Evolutionary conservation across 352 stramenopile species (phyloP).

Genomic region (Phytophthora constricta): DNA sequence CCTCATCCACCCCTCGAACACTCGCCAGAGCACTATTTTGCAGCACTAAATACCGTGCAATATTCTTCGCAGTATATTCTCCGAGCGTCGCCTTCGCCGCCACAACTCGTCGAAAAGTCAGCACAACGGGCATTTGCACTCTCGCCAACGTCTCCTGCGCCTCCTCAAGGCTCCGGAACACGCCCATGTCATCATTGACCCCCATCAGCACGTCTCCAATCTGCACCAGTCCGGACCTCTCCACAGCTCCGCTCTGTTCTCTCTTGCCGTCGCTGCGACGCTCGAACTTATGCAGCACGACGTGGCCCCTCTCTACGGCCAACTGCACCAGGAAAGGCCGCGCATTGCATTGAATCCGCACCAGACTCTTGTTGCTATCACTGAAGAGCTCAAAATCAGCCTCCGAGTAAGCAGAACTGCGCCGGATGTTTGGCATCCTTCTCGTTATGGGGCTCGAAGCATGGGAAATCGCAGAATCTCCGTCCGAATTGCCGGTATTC

Average conservation of each 20-base stretch:
- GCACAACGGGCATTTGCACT: conserved; percentile 48
- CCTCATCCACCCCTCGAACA: conserved; percentile 44
- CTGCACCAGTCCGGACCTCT: conserved; percentile 50
- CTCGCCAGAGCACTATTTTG: conserved; percentile 45
- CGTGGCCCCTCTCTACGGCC: conserved; percentile 40
- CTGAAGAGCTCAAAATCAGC: conserved; percentile 16
- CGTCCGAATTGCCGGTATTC: conserved; percentile 8
- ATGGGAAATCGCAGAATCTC: conserved; percentile 20
- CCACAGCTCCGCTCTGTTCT: conserved; percentile 41
- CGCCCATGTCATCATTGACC: conserved; percentile 58
- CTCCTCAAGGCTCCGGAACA: conserved; percentile 52
- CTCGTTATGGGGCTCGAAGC: conserved; percentile 9
- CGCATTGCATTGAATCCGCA: conserved; percentile 52
- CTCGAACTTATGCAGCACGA: conserved; percentile 60
- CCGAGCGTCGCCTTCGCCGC: conserved; percentile 55
- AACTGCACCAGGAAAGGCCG: conserved; percentile 64
- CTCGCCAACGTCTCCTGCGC: conserved; percentile 43
- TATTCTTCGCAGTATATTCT: conserved; percentile 65
- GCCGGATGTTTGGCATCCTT: conserved; percentile 24
- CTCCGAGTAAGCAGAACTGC: conserved; percentile 35
- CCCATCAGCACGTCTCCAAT: conserved; percentile 66
- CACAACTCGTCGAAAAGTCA: conserved; percentile 62
- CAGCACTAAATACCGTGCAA: conserved; percentile 59
- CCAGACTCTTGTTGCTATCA: conserved; percentile 36
- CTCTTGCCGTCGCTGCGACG: conserved; percentile 32